Base-by-base conservation (phyloP, 2,329 filamentous ascomycete species). In the Blumeriella jaapii region DNA sequence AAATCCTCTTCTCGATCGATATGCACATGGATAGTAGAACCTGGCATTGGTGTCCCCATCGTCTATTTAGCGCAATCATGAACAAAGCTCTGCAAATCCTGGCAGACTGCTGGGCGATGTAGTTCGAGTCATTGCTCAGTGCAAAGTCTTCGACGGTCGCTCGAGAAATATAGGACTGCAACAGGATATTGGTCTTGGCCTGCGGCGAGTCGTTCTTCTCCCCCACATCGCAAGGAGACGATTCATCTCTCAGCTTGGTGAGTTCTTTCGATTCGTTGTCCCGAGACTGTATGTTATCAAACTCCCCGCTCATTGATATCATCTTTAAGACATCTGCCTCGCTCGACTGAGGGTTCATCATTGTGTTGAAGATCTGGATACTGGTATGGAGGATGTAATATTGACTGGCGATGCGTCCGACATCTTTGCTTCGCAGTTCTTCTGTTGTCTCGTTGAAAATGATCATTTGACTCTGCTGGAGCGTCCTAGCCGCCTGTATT, bases 401-500 rank as follows among this genome's bases (percentile, higher is more conserved):
- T 57, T 98, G 89, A 57, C 89, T 96, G 11, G 91, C 91, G 56
- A 98, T 98, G 11, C 91, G 78, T 3, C 91, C 91, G 32, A 96
- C 81, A 51, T 98, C 89, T 57, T 98, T 98, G 41, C 86, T 82
- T 40, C 85, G 78, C 6, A 98, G 71, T 51, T 95, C 89, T 48
- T 95, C 89, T 0, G 89, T 98, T 12, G 68, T 74, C 54, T 96
- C 91, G 47, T 98, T 95, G 65, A 89, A 98, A 38, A 98, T 91
- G 52, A 98, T 91, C 93, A 98, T 98, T 60, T 98, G 91, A 49
- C 84, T 93, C 53, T 87, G 72, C 54, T 95, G 87, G 27, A 98
- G 63, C 4, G 84, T 82, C 27, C 78, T 71, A 1, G 91, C 91
- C 15, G 91, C 91, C 50, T 93, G 79, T 28, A 93, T 86, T 35